These are phyloP conservation scores for Goffeauzyma gilvescens DNA, from an alignment of 768 basidiomycete species.

Conservation along the genomic window DNA sequence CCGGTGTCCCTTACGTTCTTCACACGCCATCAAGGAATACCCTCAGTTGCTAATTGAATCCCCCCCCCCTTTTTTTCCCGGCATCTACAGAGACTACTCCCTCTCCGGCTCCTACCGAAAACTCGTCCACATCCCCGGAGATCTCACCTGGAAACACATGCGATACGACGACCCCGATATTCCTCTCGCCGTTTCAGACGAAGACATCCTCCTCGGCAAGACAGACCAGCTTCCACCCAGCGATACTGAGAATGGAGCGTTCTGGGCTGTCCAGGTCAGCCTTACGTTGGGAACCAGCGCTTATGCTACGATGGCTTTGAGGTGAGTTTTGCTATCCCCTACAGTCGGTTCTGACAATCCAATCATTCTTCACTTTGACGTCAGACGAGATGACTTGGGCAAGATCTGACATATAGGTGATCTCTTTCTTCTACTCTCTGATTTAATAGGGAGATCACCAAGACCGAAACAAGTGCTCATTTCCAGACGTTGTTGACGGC, in stretches of 20 bases:
- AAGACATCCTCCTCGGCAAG: slow-evolving; percentile 60
- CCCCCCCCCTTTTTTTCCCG: slow-evolving; percentile 8
- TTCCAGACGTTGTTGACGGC: slow-evolving; percentile 27
- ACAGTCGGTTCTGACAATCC: background rate
- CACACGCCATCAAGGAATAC: background rate
- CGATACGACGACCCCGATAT: slow-evolving; percentile 87
- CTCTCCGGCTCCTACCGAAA: slow-evolving; percentile 83
- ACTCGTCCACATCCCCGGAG: slow-evolving; percentile 65
- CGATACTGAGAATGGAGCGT: slow-evolving; percentile 47
- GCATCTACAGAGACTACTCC: slow-evolving; percentile 58
- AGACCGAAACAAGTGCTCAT: slow-evolving; percentile 27
- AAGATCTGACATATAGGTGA: background rate
- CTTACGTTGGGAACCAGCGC: slow-evolving; percentile 74
- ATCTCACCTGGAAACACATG: slow-evolving; percentile 62
- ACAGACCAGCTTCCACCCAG: no score
- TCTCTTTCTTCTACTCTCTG: no score
- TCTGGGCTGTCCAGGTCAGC: slow-evolving; percentile 68
- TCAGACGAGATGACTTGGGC: background rate
- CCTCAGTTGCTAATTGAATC: background rate
- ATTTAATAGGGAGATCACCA: slow-evolving; percentile 28
- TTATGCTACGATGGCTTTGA: slow-evolving; percentile 92
- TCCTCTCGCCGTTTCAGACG: slow-evolving; percentile 79
- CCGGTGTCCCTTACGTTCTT: background rate
- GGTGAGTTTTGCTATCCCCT: background rate
- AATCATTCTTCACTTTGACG: background rate